phyloP scores from a whole-genome alignment of 1,284 basidiomycete species.

The Boletus albobrunnescens region DNA sequence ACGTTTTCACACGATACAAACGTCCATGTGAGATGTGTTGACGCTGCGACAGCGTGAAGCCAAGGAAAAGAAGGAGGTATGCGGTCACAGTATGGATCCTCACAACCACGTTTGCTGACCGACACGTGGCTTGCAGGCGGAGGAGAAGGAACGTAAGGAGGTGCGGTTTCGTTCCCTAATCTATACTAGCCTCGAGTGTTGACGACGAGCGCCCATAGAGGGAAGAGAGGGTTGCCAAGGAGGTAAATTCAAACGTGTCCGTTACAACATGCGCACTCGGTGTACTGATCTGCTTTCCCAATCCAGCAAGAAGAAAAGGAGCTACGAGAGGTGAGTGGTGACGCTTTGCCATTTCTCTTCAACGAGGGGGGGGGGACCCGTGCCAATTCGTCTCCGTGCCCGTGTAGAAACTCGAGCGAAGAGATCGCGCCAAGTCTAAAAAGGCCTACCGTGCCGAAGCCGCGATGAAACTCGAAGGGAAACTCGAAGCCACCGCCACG shows the following conservation, averaged over 20 bases:
- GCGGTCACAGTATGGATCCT: constrained; percentile 6
- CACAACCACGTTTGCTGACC: constrained; percentile 1
- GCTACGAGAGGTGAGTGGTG: constrained; percentile 45
- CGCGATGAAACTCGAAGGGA: constrained; percentile 33
- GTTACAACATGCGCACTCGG: neutral
- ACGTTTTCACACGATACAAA: constrained; percentile 8
- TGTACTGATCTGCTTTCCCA: constrained; percentile 19
- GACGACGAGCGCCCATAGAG: constrained; percentile 39
- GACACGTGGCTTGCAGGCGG: constrained; percentile 30
- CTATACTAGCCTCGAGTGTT: constrained; percentile 5
- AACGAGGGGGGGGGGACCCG: neutral
- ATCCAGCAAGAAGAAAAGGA: constrained; percentile 49
- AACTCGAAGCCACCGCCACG: constrained; percentile 31
- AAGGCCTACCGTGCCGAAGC: constrained; percentile 43
- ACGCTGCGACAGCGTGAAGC: constrained; percentile 56
- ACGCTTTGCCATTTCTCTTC: neutral
- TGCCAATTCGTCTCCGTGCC: neutral
- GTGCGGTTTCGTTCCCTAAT: constrained; percentile 28
- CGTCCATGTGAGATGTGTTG: constrained; percentile 2
- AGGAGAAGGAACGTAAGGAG: constrained; percentile 57
- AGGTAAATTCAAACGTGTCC: constrained; percentile 24
- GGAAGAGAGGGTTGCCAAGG: constrained; percentile 48
- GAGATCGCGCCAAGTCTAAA: constrained; percentile 55
- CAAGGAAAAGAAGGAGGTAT: constrained; percentile 67
- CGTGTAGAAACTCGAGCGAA: constrained; percentile 50